Conservation (phyloP, 1,284 basidiomycete genomes). For the Rhodotorula glutinis region DNA sequence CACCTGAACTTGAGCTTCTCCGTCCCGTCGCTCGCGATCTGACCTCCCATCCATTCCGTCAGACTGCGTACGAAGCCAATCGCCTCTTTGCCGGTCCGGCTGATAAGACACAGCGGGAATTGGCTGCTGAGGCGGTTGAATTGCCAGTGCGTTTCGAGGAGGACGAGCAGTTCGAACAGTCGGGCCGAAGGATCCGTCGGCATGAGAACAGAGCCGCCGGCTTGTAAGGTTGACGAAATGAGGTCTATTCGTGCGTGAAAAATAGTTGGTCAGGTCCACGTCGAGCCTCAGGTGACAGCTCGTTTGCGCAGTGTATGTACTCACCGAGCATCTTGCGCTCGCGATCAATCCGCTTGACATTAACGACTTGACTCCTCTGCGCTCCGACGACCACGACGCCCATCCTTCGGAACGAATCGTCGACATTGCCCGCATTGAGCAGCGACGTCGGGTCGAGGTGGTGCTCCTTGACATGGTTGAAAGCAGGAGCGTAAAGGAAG, state of each 20-base stretch:
- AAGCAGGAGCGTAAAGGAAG: slow-evolving; percentile 88
- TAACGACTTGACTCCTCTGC: slow-evolving; percentile 73
- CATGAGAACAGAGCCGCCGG: slow-evolving; percentile 69
- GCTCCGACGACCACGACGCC: slow-evolving; percentile 93
- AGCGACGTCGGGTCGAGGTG: slow-evolving; percentile 93
- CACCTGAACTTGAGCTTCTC: slow-evolving; percentile 49
- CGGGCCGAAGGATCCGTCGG: slow-evolving; percentile 93
- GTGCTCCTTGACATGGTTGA: slow-evolving; percentile 95
- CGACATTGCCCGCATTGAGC: slow-evolving; percentile 58
- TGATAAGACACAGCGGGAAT: slow-evolving; percentile 84
- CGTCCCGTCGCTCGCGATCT: slow-evolving; percentile 52
- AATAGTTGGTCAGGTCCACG: too few species aligned
- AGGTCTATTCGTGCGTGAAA: slow-evolving; percentile 58
- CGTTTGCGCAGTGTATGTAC: too few species aligned
- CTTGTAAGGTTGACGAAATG: slow-evolving; percentile 75
- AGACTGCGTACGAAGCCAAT: slow-evolving; percentile 90
- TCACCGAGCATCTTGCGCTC: slow-evolving; percentile 82
- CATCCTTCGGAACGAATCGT: slow-evolving; percentile 77
- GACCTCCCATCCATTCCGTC: slow-evolving; percentile 86
- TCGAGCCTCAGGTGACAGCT: too few species aligned
- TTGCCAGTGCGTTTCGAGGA: slow-evolving; percentile 97
- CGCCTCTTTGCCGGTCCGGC: slow-evolving; percentile 87
- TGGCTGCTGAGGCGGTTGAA: slow-evolving; percentile 59
- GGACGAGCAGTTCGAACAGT: slow-evolving; percentile 85
- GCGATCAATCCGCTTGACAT: slow-evolving; percentile 83